phyloP scores from a whole-genome alignment of 2,329 filamentous ascomycete genomes.

The Neonectria punicea region DNA sequence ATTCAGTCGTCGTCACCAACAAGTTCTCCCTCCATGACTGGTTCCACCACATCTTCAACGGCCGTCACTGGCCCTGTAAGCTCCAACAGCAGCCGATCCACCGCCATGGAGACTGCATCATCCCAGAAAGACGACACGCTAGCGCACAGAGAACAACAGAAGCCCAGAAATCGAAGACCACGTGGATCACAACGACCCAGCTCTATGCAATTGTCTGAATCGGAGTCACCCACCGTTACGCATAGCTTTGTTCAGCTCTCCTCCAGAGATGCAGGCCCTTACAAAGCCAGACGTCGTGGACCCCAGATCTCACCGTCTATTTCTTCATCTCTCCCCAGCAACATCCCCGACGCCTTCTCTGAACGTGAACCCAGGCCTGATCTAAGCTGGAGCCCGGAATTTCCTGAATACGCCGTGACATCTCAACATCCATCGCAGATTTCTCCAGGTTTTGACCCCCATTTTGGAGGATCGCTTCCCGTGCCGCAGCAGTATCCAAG shows the following conservation, averaged over 20 bases:
- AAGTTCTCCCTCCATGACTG: not conserved
- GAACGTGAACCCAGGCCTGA: slow-evolving; percentile 32
- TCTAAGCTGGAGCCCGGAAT: slow-evolving; percentile 27
- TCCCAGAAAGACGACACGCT: not conserved
- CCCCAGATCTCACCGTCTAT: slow-evolving; percentile 21
- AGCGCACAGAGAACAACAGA: slow-evolving; percentile 7
- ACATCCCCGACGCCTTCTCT: slow-evolving; percentile 57
- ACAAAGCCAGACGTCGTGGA: slow-evolving; percentile 12
- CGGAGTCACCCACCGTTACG: slow-evolving; percentile 62
- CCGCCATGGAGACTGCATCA: not conserved
- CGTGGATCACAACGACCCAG: slow-evolving; percentile 11
- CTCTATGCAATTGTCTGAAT: slow-evolving; percentile 16
- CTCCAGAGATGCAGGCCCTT: slow-evolving; percentile 25
- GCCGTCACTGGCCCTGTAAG: not conserved
- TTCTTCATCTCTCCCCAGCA: slow-evolving; percentile 61
- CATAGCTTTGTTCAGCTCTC: slow-evolving; percentile 48
- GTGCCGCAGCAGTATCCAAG: slow-evolving; percentile 6
- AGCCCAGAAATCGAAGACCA: not conserved
- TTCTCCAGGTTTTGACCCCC: slow-evolving; percentile 16
- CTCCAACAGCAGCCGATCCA: not conserved
- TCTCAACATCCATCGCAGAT: slow-evolving; percentile 11
- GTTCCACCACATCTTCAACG: not conserved
- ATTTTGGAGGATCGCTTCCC: slow-evolving; percentile 4
- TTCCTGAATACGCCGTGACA: slow-evolving; percentile 14
- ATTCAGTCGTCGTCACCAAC: slow-evolving; percentile 1